Conservation (phyloP, 2,329 filamentous ascomycete species). For the Chaetomiaceae sp. region DNA sequence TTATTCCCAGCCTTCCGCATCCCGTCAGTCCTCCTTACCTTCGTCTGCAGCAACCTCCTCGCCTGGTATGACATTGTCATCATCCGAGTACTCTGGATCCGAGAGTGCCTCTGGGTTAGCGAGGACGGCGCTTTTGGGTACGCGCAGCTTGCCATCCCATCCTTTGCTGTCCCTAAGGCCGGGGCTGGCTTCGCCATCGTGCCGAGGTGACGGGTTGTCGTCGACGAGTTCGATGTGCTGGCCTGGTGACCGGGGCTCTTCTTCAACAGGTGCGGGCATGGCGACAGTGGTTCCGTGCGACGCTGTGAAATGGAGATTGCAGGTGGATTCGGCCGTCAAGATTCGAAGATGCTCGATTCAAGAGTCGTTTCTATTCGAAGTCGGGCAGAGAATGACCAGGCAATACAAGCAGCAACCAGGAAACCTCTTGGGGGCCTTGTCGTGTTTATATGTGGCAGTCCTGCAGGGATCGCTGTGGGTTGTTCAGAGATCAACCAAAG, state of each 20-base stretch:
- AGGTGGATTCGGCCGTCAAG: too few relatives aligned
- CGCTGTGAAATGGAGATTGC: too few relatives aligned
- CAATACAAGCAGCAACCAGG: too few relatives aligned
- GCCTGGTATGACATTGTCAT: conserved; percentile 62
- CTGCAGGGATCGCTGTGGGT: too few relatives aligned
- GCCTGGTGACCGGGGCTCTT: conserved; percentile 34
- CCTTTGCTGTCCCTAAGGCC: conserved; percentile 59
- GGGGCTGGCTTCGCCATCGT: conserved; percentile 43
- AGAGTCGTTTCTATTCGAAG: too few relatives aligned
- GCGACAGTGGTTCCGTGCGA: too few relatives aligned
- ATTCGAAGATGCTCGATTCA: too few relatives aligned
- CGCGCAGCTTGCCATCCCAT: conserved; percentile 78
- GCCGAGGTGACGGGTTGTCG: conserved; percentile 36
- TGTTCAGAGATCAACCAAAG: too few relatives aligned
- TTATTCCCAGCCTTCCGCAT: not conserved
- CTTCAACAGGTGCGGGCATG: conserved; percentile 42
- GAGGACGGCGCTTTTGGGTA: conserved; percentile 65
- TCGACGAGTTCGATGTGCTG: conserved; percentile 49
- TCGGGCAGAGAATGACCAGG: too few relatives aligned
- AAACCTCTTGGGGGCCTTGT: too few relatives aligned
- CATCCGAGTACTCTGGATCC: conserved; percentile 79
- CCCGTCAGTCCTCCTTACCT: conserved; percentile 42
- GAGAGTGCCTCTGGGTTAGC: conserved; percentile 77
- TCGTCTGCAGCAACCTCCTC: conserved; percentile 80
- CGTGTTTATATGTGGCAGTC: too few relatives aligned